Conservation (phyloP, 495 filamentous ascomycete genomes). For the Xylaria flabelliformis region DNA sequence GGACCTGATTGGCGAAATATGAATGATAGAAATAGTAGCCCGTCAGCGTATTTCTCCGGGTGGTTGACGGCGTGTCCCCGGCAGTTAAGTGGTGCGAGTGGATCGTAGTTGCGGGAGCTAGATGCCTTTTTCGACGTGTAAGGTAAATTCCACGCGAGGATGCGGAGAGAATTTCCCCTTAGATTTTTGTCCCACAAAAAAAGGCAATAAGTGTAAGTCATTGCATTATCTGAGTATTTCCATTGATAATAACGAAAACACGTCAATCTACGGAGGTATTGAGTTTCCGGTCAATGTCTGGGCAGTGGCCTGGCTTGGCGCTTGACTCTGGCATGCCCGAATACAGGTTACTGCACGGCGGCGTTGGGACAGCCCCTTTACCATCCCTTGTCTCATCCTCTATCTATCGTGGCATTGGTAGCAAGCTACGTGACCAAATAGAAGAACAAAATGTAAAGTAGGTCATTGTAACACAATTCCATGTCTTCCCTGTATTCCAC, state of each 20-base stretch:
- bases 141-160: background rate
- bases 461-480: background rate
- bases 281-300: background rate
- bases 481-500: background rate
- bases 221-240: background rate
- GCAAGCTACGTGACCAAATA: background rate
- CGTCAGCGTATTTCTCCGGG: background rate
- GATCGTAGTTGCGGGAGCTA: background rate
- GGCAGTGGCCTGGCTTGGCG: background rate
- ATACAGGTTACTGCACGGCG: background rate
- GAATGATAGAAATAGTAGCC: background rate
- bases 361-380: background rate
- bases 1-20: background rate
- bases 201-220: background rate
- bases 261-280: background rate
- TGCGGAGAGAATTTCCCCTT: conserved; percentile 4
- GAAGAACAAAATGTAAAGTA: background rate
- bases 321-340: background rate
- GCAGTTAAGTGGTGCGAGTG: no score
- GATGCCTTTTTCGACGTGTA: background rate
- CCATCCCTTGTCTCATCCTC: background rate
- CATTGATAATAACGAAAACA: background rate
- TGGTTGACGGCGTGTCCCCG: background rate
- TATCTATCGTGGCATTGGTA: background rate
- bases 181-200: background rate